phyloP scores from a whole-genome alignment of 2,329 filamentous ascomycete genomes.

The Penicillium sp. region DNA sequence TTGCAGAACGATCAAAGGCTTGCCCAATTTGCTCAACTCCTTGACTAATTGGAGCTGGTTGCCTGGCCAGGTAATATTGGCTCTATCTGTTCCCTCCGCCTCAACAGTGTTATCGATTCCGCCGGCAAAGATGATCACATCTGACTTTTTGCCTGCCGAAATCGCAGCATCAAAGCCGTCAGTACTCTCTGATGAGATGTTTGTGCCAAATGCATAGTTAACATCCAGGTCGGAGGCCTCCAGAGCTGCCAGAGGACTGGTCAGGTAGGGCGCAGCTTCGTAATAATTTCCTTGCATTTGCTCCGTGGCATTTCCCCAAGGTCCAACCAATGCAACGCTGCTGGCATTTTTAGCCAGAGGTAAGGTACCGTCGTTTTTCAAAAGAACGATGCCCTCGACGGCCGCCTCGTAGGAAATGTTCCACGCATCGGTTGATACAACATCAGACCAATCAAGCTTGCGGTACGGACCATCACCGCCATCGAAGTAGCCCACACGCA shows the following conservation, averaged over 20 bases:
- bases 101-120: constrained; percentile 49
- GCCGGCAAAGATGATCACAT: constrained; percentile 46
- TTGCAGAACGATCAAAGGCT: constrained; percentile 47
- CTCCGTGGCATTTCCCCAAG: constrained; percentile 61
- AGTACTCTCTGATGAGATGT: constrained; percentile 34
- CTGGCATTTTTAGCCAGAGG: constrained; percentile 47
- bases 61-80: constrained; percentile 47
- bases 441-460: constrained; percentile 58
- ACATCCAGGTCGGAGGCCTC: constrained; percentile 51
- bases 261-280: constrained; percentile 60
- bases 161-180: constrained; percentile 39
- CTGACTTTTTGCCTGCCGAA: constrained; percentile 38
- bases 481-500: constrained; percentile 59
- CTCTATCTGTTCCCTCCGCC: constrained; percentile 47
- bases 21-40: constrained; percentile 40
- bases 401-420: constrained; percentile 61
- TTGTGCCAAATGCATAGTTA: constrained; percentile 49
- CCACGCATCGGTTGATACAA: constrained; percentile 59
- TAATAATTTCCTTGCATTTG: constrained; percentile 65
- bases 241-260: constrained; percentile 58
- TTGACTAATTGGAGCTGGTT: constrained; percentile 48
- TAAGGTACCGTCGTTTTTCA: constrained; percentile 58
- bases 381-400: constrained; percentile 51
- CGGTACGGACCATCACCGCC: constrained; percentile 51
- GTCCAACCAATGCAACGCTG: constrained; percentile 60